Evolutionary conservation across 2,329 filamentous ascomycete genomes (phyloP).

Genomic region (Colletotrichum sp.): DNA sequence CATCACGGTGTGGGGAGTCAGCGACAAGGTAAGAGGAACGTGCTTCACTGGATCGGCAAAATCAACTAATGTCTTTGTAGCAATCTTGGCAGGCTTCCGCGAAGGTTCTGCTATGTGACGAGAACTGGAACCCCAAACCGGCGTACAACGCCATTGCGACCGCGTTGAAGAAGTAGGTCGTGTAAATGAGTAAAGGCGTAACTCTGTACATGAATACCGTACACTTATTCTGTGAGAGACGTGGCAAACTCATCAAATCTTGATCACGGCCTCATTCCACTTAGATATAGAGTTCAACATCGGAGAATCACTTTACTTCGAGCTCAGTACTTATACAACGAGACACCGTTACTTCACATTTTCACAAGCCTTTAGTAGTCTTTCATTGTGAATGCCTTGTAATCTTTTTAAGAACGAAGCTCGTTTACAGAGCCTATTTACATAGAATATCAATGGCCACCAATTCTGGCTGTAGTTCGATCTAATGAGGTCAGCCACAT

Average conservation of each 20-base stretch:
- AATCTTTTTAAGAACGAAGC: no score
- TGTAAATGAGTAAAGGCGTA: neutral
- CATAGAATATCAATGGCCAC: neutral
- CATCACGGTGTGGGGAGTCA: conserved; percentile 66
- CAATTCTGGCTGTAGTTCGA: neutral
- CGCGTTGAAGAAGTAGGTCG: conserved; percentile 25
- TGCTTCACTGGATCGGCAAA: neutral
- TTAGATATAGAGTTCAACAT: neutral
- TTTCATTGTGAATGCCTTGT: neutral
- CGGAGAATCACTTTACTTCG: neutral
- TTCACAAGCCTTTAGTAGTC: neutral
- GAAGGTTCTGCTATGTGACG: conserved; percentile 59
- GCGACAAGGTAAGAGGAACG: conserved; percentile 42
- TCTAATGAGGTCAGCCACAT: neutral
- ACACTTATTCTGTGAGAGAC: neutral
- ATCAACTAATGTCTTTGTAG: conserved; percentile 22
- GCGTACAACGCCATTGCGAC: conserved; percentile 52
- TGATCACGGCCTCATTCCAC: neutral
- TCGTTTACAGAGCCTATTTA: neutral
- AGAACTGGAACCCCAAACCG: conserved; percentile 52
- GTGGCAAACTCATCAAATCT: neutral
- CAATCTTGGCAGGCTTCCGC: conserved; percentile 54
- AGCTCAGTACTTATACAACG: neutral
- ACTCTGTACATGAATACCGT: neutral
- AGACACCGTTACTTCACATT: neutral